Evolutionary conservation across 2,329 filamentous ascomycete species (phyloP).

Genomic region (Ceratocystis destructans): DNA sequence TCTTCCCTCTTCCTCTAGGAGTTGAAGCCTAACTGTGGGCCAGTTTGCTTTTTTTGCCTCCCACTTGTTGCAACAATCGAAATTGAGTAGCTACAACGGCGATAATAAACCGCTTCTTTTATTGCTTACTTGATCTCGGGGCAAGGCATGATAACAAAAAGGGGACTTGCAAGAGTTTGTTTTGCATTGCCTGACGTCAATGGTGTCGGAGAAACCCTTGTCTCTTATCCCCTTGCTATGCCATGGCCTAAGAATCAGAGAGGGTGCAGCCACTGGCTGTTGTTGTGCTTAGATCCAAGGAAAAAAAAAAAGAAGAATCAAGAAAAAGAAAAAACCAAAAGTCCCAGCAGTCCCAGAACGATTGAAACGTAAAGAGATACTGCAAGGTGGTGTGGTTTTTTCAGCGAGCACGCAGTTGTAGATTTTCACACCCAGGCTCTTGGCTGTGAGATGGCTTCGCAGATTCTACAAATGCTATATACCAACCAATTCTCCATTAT

Average conservation of each 20-base stretch:
- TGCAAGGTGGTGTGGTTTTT: too few relatives aligned
- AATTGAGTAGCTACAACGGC: neutral
- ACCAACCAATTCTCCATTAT: neutral
- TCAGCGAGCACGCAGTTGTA: too few relatives aligned
- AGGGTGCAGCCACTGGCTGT: neutral
- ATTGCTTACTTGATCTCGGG: neutral
- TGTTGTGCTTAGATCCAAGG: too few relatives aligned
- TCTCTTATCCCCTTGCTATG: neutral
- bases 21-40: conserved; percentile 1
- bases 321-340: too few relatives aligned
- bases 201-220: neutral
- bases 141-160: neutral
- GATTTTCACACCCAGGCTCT: too few relatives aligned
- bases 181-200: neutral
- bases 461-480: too few relatives aligned
- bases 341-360: too few relatives aligned
- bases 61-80: neutral
- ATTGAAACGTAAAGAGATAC: too few relatives aligned
- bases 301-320: too few relatives aligned
- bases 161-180: neutral
- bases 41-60: neutral
- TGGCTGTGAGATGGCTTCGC: too few relatives aligned
- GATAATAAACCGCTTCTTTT: neutral
- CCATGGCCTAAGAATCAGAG: neutral
- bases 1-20: neutral